Evolutionary conservation across 768 basidiomycete genomes (phyloP), one percentile per base, ranked within the genome.

Genomic region (Naematelia encephala): DNA sequence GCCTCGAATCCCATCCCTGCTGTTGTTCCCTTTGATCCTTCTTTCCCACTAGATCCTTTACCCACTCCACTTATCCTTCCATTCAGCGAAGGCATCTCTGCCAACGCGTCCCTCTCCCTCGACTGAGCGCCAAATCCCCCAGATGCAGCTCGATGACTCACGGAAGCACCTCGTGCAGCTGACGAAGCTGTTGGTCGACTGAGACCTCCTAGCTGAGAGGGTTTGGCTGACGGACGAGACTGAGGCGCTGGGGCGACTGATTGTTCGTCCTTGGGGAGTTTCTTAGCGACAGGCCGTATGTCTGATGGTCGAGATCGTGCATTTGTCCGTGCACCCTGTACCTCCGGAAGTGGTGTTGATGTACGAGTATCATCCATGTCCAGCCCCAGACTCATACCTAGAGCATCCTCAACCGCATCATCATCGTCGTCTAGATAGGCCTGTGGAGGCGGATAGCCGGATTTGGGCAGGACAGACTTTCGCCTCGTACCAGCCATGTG

Each of bases 391-490:
- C 34, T 39, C 34, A 12, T 30, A 16, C 23, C 26, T 28, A 52
- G 8, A 29, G 10, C 51, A 12, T 52, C 51, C 11, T 29, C 51
- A n/a, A 34, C 28, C 5, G 2, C 13, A 19, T 52, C 51, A 23
- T 52, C 51, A 34, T 52, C 51, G 28, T 52, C 51, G 19, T 52
- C 11, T 39, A 12, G 28, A 19, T 14, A 16, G 34, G 34, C n/a
- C n/a, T n/a, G n/a, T n/a, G 34, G 34, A 39, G 34, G 34, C 16
- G 2, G 10, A 12, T 23, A 12, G 28, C 25, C 34, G 51, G n/a
- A 29, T 25, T 52, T 52, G 19, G 51, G 51, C n/a, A 52, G 23
- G 12, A 52, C 51, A 16, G 23, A 26, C 51, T 52, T 52, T 5
- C 51, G 27, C 51, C 51, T 52, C 26, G 29, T 52, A 19, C 19